Evolutionary conservation across 2,329 filamentous ascomycete genomes (phyloP).

Genomic region (Aspergillus nomiae): DNA sequence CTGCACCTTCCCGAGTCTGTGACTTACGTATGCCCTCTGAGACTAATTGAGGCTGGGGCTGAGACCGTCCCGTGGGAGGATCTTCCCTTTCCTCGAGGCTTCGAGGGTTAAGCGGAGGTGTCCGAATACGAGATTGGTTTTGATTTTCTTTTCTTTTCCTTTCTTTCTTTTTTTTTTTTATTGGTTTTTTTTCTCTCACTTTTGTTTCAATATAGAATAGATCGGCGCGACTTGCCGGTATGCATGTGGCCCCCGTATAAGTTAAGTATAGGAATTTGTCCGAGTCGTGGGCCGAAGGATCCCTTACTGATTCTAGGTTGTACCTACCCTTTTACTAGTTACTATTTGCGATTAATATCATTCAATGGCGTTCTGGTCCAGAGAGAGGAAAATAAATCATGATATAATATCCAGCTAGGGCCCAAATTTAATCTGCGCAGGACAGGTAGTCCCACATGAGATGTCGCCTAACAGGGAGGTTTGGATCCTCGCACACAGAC

Average conservation of each 20-base stretch:
- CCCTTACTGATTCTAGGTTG: slow-evolving; percentile 2
- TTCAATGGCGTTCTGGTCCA: neutral
- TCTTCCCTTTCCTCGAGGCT: neutral
- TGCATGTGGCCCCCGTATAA: neutral
- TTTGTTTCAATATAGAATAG: neutral
- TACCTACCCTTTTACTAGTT: neutral
- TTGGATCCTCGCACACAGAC: neutral
- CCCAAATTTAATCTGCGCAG: neutral
- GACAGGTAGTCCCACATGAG: neutral
- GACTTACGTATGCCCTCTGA: slow-evolving; percentile 1
- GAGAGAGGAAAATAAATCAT: neutral
- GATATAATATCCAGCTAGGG: neutral
- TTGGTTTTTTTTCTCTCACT: neutral
- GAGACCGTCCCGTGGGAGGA: neutral
- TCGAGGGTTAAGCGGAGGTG: neutral
- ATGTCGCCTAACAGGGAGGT: neutral
- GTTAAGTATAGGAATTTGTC: slow-evolving; percentile 3
- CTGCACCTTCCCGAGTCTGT: neutral
- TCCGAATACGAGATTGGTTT: neutral
- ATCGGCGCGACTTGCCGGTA: neutral
- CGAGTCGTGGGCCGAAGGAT: slow-evolving; percentile 12
- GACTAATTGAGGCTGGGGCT: neutral
- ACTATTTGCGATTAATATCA: neutral
- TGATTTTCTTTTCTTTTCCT: neutral
- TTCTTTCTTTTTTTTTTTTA: neutral